These are phyloP conservation scores for Achaetomiella virescens DNA, from an alignment of 495 filamentous ascomycete species.

Conservation along the genomic window DNA sequence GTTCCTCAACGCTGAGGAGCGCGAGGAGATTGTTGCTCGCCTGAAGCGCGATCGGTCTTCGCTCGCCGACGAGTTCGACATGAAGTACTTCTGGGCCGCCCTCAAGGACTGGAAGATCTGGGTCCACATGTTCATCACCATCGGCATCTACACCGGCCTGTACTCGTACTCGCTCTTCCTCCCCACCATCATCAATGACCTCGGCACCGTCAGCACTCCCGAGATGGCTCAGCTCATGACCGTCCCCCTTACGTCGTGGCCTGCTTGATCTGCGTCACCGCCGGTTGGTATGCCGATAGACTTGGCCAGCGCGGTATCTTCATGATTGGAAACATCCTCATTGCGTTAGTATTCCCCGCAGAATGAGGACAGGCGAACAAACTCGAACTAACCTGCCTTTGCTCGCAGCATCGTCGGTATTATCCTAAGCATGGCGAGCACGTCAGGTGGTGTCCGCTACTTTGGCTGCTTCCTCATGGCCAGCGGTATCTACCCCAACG, in stretches of 20 bases:
- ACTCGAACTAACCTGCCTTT: constrained; percentile 23
- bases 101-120: constrained; percentile 79
- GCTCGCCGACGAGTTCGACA: constrained; percentile 71
- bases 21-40: constrained; percentile 58
- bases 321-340: constrained; percentile 49
- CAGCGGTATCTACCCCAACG: constrained; percentile 66
- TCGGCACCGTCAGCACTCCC: constrained; percentile 45
- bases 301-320: constrained; percentile 47
- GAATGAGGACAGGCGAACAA: not conserved
- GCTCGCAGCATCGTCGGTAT: constrained; percentile 52
- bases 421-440: constrained; percentile 52
- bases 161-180: constrained; percentile 66
- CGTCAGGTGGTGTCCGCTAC: constrained; percentile 49
- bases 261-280: constrained; percentile 42
- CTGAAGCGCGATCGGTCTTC: constrained; percentile 65
- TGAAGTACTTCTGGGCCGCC: constrained; percentile 62
- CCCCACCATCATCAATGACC: constrained; percentile 55
- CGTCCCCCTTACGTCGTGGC: constrained; percentile 55
- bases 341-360: constrained; percentile 24
- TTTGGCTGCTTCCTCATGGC: constrained; percentile 63
- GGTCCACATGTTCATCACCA: constrained; percentile 45
- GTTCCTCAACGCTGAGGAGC: constrained; percentile 64
- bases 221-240: constrained; percentile 55
- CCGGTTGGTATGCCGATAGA: constrained; percentile 50
- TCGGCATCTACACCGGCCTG: constrained; percentile 49